phyloP scores from a whole-genome alignment of 345 rosid genomes.

The Syzygium aromaticum region DNA sequence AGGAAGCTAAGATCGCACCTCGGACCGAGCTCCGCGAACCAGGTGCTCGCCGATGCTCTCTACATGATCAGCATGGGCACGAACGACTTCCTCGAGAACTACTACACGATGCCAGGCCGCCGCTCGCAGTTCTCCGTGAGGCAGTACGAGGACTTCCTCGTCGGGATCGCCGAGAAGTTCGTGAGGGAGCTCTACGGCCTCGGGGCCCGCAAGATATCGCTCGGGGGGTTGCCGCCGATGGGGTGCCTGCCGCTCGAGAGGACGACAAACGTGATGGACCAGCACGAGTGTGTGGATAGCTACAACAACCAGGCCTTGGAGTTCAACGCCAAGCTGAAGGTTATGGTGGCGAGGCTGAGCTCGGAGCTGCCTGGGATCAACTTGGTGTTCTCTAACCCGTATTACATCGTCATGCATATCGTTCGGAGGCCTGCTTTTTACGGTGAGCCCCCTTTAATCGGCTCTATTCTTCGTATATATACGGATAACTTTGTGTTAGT shows the following conservation, averaged over 20 bases:
- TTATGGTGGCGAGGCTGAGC: conserved; percentile 17
- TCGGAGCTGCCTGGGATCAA: conserved; percentile 31
- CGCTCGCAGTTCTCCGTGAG: conserved; percentile 34
- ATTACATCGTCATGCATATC: conserved; percentile 26
- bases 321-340: conserved; percentile 39
- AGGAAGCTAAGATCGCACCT: conserved; percentile 23
- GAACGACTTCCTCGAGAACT: conserved; percentile 59
- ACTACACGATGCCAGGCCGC: conserved; percentile 31
- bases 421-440: conserved; percentile 25
- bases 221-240: conserved; percentile 59
- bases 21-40: conserved; percentile 25
- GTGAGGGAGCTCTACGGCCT: conserved; percentile 33
- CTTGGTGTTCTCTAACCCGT: conserved; percentile 33
- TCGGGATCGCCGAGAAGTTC: conserved; percentile 30
- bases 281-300: conserved; percentile 16
- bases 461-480: background rate
- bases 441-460: conserved; percentile 18
- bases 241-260: conserved; percentile 58
- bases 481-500: background rate
- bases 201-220: conserved; percentile 51
- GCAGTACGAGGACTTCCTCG: conserved; percentile 40
- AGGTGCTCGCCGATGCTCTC: conserved; percentile 24
- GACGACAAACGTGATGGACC: conserved; percentile 23
- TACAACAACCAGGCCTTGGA: conserved; percentile 39
- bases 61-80: conserved; percentile 53